A percentile compares a stretch with the other conserved stretches of the same genome.
Evolutionary conservation across 2,329 filamentous ascomycete genomes (phyloP).

Genomic region (Fusarium domesticum): DNA sequence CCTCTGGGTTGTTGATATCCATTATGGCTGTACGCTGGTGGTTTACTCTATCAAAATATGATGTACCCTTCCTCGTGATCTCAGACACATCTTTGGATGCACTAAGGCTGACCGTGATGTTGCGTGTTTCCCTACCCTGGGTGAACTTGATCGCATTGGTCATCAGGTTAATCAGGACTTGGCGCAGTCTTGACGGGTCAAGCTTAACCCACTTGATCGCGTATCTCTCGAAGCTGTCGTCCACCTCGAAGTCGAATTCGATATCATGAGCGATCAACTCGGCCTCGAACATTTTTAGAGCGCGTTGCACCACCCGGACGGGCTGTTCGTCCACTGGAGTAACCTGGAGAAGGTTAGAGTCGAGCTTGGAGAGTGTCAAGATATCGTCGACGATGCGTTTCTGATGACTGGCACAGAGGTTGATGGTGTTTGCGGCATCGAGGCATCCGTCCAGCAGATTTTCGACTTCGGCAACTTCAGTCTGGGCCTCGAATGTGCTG

Average conservation of each 20-base stretch:
- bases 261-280: slow-evolving; percentile 72
- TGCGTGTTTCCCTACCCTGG: slow-evolving; percentile 55
- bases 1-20: slow-evolving; percentile 51
- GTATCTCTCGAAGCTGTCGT: slow-evolving; percentile 63
- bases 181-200: slow-evolving; percentile 70
- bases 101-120: slow-evolving; percentile 63
- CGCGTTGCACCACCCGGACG: slow-evolving; percentile 63
- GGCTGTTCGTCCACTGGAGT: slow-evolving; percentile 69
- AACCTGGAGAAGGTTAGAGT: slow-evolving; percentile 67
- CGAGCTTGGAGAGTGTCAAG: slow-evolving; percentile 65
- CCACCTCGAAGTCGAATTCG: slow-evolving; percentile 64
- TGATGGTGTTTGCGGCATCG: slow-evolving; percentile 79
- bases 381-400: slow-evolving; percentile 70
- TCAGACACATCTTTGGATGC: slow-evolving; percentile 55
- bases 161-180: slow-evolving; percentile 74
- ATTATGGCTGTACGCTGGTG: slow-evolving; percentile 34
- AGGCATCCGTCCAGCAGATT: slow-evolving; percentile 54
- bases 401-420: slow-evolving; percentile 75
- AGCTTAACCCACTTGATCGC: slow-evolving; percentile 69
- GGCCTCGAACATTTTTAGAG: slow-evolving; percentile 75
- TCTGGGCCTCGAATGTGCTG: slow-evolving; percentile 38
- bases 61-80: slow-evolving; percentile 38
- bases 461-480: slow-evolving; percentile 44
- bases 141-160: slow-evolving; percentile 66
- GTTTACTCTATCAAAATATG: slow-evolving; percentile 48